Conservation (phyloP, 768 basidiomycete genomes). For the Termitomyces sp. region DNA sequence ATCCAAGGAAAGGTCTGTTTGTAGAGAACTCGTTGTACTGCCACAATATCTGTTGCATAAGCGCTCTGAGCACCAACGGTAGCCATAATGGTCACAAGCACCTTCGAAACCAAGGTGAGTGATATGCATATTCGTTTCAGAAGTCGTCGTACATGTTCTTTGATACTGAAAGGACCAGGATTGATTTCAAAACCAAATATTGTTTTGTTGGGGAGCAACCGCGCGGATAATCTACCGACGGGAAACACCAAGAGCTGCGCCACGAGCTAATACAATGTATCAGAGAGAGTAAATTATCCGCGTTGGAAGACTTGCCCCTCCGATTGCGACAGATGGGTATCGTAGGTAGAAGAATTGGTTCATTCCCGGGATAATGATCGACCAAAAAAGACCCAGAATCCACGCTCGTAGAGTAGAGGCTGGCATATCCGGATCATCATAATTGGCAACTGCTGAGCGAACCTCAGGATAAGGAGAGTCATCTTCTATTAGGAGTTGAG, state of each 20-base stretch:
- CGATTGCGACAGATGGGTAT: slow-evolving; percentile 58
- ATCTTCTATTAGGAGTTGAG: slow-evolving; percentile 31
- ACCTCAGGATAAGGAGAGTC: slow-evolving; percentile 87
- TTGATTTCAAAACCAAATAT: slow-evolving; percentile 61
- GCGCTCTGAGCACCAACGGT: slow-evolving; percentile 49
- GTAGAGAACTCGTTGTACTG: slow-evolving; percentile 70
- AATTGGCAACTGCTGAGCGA: slow-evolving; percentile 68
- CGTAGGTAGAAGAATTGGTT: slow-evolving; percentile 79
- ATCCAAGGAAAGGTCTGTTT: slow-evolving; percentile 47
- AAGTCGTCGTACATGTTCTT: slow-evolving; percentile 39
- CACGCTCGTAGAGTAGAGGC: slow-evolving; percentile 53
- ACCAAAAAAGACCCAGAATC: slow-evolving; percentile 50
- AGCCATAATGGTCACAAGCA: slow-evolving; percentile 64
- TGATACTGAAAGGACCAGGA: slow-evolving; percentile 73
- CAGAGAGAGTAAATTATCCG: neutral
- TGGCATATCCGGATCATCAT: slow-evolving; percentile 63
- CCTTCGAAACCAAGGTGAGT: slow-evolving; percentile 23
- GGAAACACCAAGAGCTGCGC: slow-evolving; percentile 70
- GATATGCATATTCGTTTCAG: neutral
- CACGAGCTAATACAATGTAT: slow-evolving; percentile 36
- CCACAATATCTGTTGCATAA: slow-evolving; percentile 67
- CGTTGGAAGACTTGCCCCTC: slow-evolving; percentile 31
- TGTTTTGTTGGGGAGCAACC: slow-evolving; percentile 43
- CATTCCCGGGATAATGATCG: slow-evolving; percentile 60
- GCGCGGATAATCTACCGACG: slow-evolving; percentile 61